phyloP scores from a whole-genome alignment of 495 filamentous ascomycete genomes.

The Daldinia bambusicola region DNA sequence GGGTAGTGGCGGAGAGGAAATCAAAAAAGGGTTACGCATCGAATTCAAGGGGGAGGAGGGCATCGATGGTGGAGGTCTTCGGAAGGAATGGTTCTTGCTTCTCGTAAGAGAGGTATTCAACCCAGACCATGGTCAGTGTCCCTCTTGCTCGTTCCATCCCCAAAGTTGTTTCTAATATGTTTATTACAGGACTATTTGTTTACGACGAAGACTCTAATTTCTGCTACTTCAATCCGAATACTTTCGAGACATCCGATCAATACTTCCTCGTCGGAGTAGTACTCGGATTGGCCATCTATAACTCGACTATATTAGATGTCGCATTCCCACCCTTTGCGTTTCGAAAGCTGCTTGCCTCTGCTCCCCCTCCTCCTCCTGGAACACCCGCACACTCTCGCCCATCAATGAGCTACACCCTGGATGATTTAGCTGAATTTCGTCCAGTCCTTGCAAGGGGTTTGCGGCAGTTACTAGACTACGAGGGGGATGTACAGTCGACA shows the following conservation, averaged over 20 bases:
- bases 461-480: constrained; percentile 78
- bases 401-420: constrained; percentile 75
- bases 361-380: constrained; percentile 64
- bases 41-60: constrained; percentile 91
- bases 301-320: constrained; percentile 93
- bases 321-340: constrained; percentile 93
- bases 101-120: constrained; percentile 93
- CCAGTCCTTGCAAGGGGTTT: constrained; percentile 82
- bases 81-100: constrained; percentile 96
- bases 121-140: constrained; percentile 80
- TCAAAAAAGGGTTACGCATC: constrained; percentile 92
- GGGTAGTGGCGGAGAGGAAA: constrained; percentile 82
- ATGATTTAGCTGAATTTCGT: constrained; percentile 87
- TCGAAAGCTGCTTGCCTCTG: constrained; percentile 82
- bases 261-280: constrained; percentile 92
- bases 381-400: constrained; percentile 66
- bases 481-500: constrained; percentile 83
- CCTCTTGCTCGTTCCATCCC: neutral
- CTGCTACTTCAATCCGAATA: constrained; percentile 95
- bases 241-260: constrained; percentile 92
- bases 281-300: constrained; percentile 93
- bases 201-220: constrained; percentile 95
- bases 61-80: constrained; percentile 88
- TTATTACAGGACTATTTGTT: constrained; percentile 75
- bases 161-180: constrained; percentile 9